phyloP scores from a whole-genome alignment of 768 basidiomycete genomes.

The Rossbeevera mucosa region DNA sequence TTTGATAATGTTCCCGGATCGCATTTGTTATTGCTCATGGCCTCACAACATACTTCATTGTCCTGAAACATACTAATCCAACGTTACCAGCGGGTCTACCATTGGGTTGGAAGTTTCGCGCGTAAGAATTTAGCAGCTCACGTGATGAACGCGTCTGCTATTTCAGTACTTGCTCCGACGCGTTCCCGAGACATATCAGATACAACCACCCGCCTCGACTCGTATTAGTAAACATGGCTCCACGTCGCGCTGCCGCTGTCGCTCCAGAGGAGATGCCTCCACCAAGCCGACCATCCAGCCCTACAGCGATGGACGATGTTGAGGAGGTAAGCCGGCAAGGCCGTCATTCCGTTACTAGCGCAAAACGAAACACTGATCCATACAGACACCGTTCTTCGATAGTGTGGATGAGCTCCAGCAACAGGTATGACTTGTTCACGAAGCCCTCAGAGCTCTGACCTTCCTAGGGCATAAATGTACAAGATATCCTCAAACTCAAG shows the following conservation, averaged over 20 bases:
- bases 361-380: background rate
- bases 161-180: no score
- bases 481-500: conserved; percentile 93
- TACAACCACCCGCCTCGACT: background rate
- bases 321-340: conserved; percentile 35
- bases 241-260: conserved; percentile 26
- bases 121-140: conserved; percentile 6
- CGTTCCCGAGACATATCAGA: background rate
- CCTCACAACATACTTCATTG: background rate
- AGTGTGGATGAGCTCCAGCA: conserved; percentile 82
- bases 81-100: background rate
- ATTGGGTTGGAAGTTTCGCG: background rate
- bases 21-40: no score
- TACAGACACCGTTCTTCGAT: conserved; percentile 62
- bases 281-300: conserved; percentile 25
- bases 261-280: conserved; percentile 24
- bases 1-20: no score
- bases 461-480: conserved; percentile 84
- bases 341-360: background rate
- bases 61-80: background rate
- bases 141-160: conserved; percentile 20
- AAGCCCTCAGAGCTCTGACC: conserved; percentile 6
- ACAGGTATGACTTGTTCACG: conserved; percentile 44
- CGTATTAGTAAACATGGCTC: conserved; percentile 18
- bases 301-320: conserved; percentile 32